Evolutionary conservation across 169 alveolate species (phyloP).

Genomic region (Plasmodium coatneyi): DNA sequence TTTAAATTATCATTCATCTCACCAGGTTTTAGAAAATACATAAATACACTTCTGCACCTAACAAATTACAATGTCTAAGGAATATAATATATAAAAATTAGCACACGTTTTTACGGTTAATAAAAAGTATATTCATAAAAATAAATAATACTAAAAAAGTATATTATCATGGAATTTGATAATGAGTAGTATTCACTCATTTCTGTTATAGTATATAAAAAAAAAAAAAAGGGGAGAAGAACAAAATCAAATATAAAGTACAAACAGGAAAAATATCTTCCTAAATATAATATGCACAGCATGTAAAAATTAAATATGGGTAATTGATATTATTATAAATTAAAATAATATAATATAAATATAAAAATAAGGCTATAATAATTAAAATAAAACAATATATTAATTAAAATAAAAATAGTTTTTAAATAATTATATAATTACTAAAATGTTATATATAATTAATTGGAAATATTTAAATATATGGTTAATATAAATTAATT

Average conservation of each 20-base stretch:
- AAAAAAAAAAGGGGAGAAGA: background rate
- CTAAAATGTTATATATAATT: background rate
- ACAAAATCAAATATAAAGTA: background rate
- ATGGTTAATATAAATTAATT: background rate
- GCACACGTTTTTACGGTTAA: background rate
- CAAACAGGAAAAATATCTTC: background rate
- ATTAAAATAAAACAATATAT: background rate
- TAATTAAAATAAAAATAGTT: background rate
- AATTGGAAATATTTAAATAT: background rate
- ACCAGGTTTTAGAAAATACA: background rate
- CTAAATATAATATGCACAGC: background rate
- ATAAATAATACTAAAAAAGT: background rate
- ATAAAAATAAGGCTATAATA: background rate
- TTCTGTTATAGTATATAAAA: background rate
- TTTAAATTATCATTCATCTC: background rate
- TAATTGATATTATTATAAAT: background rate
- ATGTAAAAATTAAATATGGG: background rate
- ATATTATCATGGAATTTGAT: background rate
- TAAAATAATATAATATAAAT: background rate
- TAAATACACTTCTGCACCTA: background rate
- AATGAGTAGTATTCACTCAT: background rate
- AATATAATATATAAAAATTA: background rate
- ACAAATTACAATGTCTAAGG: background rate
- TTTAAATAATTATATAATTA: background rate
- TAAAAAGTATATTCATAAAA: background rate